phyloP scores from a whole-genome alignment of 352 stramenopile genomes.

The Phytophthora tubulina region DNA sequence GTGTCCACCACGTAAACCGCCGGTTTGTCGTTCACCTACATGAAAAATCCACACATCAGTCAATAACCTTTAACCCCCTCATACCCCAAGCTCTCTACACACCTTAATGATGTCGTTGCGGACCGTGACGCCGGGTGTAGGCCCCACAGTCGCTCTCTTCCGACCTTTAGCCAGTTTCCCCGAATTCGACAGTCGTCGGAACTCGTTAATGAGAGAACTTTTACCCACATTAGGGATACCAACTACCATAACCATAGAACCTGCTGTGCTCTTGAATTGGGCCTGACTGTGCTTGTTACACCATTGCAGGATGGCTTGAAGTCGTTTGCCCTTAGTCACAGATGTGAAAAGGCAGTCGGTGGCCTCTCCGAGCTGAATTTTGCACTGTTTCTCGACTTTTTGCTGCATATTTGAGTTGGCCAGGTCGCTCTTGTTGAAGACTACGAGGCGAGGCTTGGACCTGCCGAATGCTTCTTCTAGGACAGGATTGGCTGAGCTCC shows the following conservation, averaged over 20 bases:
- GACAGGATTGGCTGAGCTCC: slow-evolving; percentile 83
- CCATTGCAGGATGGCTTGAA: slow-evolving; percentile 84
- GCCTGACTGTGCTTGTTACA: slow-evolving; percentile 77
- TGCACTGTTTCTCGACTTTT: slow-evolving; percentile 72
- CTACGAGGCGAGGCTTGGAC: slow-evolving; percentile 83
- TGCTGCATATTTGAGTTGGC: slow-evolving; percentile 88
- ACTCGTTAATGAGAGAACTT: slow-evolving; percentile 91
- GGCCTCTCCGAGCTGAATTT: slow-evolving; percentile 42
- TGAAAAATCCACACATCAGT: slow-evolving; percentile 5
- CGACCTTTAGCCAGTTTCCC: slow-evolving; percentile 83
- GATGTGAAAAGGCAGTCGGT: slow-evolving; percentile 83
- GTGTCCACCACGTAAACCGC: slow-evolving; percentile 92
- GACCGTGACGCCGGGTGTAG: slow-evolving; percentile 87
- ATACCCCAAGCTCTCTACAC: not conserved
- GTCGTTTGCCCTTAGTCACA: slow-evolving; percentile 77
- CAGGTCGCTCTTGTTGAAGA: slow-evolving; percentile 91
- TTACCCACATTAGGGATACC: slow-evolving; percentile 94
- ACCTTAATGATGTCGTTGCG: slow-evolving; percentile 92
- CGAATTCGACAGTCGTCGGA: slow-evolving; percentile 76
- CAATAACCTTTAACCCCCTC: slow-evolving; percentile 14
- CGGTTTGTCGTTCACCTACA: slow-evolving; percentile 83
- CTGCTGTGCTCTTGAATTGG: slow-evolving; percentile 88
- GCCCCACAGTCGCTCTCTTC: slow-evolving; percentile 83
- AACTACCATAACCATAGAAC: slow-evolving; percentile 90
- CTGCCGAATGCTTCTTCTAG: slow-evolving; percentile 80